These are phyloP conservation scores for Cichorium intybus DNA, from an alignment of 140 eudicot genomes.

Conservation along the genomic window DNA sequence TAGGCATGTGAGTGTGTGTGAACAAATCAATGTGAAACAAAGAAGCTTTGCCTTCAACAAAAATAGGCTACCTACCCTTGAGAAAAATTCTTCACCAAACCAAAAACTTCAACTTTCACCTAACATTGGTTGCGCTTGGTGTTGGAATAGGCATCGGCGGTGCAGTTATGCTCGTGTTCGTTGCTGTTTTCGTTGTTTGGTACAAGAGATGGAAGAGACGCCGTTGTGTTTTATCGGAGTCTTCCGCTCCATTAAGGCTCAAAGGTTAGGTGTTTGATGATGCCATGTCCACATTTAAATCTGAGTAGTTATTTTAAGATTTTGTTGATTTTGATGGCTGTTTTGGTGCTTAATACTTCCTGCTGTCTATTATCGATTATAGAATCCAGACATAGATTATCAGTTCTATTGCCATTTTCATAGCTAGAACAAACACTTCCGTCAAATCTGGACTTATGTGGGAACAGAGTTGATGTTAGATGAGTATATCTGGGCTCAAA, in stretches of 20 bases:
- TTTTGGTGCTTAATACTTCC: neutral
- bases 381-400: neutral
- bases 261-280: conserved; percentile 29
- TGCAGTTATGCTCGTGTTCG: conserved; percentile 53
- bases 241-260: conserved; percentile 25
- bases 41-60: too few relatives aligned
- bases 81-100: too few relatives aligned
- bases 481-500: conserved; percentile 3
- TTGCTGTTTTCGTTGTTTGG: conserved; percentile 51
- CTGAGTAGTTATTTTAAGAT: neutral
- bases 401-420: neutral
- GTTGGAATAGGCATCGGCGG: conserved; percentile 84
- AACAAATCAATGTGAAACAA: too few relatives aligned
- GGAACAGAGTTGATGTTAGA: conserved; percentile 2
- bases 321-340: conserved; percentile 8
- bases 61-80: too few relatives aligned
- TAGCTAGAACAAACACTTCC: neutral
- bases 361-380: neutral
- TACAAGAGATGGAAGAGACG: conserved; percentile 51
- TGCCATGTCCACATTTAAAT: neutral
- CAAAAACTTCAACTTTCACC: too few relatives aligned
- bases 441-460: neutral
- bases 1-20: too few relatives aligned
- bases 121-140: conserved; percentile 61
- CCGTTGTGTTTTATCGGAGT: conserved; percentile 16